phyloP scores from a whole-genome alignment of 1,284 basidiomycete genomes.

The Austroboletus novae-zelandiae region DNA sequence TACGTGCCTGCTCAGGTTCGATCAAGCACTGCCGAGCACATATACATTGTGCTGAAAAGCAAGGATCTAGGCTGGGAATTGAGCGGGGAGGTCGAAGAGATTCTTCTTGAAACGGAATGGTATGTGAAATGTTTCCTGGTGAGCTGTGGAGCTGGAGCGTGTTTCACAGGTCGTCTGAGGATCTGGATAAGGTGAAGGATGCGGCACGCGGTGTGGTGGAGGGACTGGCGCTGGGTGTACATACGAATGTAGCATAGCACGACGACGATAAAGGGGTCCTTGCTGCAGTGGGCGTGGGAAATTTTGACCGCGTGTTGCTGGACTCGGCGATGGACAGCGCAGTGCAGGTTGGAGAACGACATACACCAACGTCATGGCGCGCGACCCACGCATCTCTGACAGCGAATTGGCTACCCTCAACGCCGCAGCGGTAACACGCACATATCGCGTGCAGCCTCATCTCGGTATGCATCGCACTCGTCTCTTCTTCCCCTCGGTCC shows the following conservation, averaged over 20 bases:
- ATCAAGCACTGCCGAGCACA: slow-evolving; percentile 73
- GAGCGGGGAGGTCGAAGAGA: slow-evolving; percentile 65
- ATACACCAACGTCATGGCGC: slow-evolving; percentile 39
- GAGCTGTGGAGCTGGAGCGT: slow-evolving; percentile 33
- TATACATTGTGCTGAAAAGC: slow-evolving; percentile 74
- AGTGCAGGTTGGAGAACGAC: slow-evolving; percentile 4
- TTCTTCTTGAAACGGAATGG: slow-evolving; percentile 84
- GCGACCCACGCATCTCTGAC: slow-evolving; percentile 64
- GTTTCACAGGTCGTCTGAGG: slow-evolving; percentile 41
- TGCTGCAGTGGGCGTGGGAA: neutral
- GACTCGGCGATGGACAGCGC: slow-evolving; percentile 8
- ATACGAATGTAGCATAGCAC: slow-evolving; percentile 2
- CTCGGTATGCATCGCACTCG: slow-evolving; percentile 59
- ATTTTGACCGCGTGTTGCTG: neutral
- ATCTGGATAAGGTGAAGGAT: slow-evolving; percentile 33
- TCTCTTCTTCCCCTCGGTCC: neutral
- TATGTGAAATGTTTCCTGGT: slow-evolving; percentile 29
- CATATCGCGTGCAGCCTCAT: slow-evolving; percentile 86
- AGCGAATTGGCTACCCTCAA: slow-evolving; percentile 81
- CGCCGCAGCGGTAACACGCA: slow-evolving; percentile 81
- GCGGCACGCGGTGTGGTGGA: slow-evolving; percentile 34
- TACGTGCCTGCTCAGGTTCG: slow-evolving; percentile 55
- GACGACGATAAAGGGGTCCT: neutral
- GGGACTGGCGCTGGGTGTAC: slow-evolving; percentile 29
- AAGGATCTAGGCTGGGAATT: slow-evolving; percentile 63